Base-by-base conservation (phyloP, 2,329 filamentous ascomycete species). In the Eutypa lata region DNA sequence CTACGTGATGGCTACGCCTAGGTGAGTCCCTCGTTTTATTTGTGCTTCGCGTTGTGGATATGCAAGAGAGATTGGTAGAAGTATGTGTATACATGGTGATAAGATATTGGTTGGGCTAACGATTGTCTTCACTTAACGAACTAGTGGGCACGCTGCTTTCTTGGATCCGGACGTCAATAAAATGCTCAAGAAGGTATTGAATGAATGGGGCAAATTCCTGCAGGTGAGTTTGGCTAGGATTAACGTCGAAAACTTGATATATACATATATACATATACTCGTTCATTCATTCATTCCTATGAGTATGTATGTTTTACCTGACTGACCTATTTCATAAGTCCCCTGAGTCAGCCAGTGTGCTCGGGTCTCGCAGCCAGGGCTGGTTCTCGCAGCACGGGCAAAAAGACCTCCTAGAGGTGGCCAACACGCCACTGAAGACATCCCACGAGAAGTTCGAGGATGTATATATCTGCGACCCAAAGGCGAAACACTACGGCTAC, bases 401-500 rank as follows among this genome's bases (percentile, higher is more conserved):
- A 19, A 42, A 18, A 18, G 38, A 14, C 38, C 10, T 14, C 16
- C 14, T 22, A 14, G 66, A 75, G 37, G 77, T 81, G 0, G 78
- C 78, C 62, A 81, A 82, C 55, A 70, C 68, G 5, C 74, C 78
- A 0, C 60, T 66, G 18, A 60, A 69, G 49, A 72, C 76, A 0
- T 52, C 58, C 18, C 65, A 76, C 61, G 26, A 31, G 26, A 74
- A 68, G 47, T 86, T 87, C 54, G 76, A 86, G 52, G 76, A 87
- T 18, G 75, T 87, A 62, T 88, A 80, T 65, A 58, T 78, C 18
- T 88, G 85, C 63, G 80, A 88, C 42, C 76, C 82, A 0, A 68
- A 64, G 0, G 73, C 74, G 5, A 69, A 78, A 57, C 65, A 84
- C 62, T 76, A 81, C 53, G 82, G 82, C 16, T 86, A 73, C 68